phyloP scores from a whole-genome alignment of 2,329 filamentous ascomycete genomes.

The Aaosphaeria pasadenensis region DNA sequence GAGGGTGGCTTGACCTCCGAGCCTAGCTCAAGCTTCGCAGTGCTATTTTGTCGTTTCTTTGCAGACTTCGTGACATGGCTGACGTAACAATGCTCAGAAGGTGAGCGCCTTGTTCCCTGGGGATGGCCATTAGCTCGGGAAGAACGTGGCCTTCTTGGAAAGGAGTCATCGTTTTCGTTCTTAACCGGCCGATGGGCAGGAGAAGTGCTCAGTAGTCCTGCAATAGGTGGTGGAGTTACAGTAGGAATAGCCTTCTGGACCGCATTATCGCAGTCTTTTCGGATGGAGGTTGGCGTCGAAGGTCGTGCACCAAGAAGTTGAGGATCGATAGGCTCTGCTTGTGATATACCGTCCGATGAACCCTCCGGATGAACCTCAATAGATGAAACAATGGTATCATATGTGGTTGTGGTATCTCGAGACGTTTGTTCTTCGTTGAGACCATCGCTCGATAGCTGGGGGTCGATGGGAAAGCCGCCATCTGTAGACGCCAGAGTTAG shows the following conservation, averaged over 20 bases:
- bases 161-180: conserved; percentile 2
- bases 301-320: not conserved
- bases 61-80: conserved; percentile 30
- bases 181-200: not conserved
- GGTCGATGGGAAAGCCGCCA: not conserved
- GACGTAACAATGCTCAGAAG: conserved; percentile 13
- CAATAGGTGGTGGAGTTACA: not conserved
- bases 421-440: not conserved
- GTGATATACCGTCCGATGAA: conserved; percentile 14
- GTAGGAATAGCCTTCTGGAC: not conserved
- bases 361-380: conserved; percentile 24
- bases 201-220: not conserved
- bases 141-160: conserved; percentile 8
- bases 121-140: conserved; percentile 6
- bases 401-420: not conserved
- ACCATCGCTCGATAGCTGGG: not conserved
- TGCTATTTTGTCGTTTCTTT: conserved; percentile 18
- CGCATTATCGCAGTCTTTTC: not conserved
- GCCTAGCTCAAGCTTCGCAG: conserved; percentile 23
- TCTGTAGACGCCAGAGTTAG: not conserved
- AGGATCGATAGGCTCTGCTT: conserved; percentile 7
- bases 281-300: not conserved
- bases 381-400: conserved; percentile 28
- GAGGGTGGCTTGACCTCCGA: conserved; percentile 6
- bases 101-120: conserved; percentile 21